Conservation (phyloP, 2,329 filamentous ascomycete genomes). For the Akanthomyces uredinophilus region DNA sequence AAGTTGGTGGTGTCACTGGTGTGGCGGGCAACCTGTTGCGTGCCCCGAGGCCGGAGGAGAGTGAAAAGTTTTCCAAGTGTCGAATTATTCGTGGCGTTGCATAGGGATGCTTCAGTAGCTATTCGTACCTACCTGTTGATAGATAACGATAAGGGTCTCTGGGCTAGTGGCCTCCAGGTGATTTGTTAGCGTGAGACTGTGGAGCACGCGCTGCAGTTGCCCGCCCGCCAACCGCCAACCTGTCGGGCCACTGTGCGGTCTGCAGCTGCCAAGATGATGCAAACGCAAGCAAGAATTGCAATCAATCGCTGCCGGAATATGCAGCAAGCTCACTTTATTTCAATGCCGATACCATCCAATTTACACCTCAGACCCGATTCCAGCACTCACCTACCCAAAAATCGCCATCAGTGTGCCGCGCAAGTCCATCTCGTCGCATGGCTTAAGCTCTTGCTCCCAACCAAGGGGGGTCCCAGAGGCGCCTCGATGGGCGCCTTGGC, state of each 20-base stretch:
- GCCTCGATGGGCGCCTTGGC: slow-evolving; percentile 4
- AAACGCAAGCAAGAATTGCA: not conserved
- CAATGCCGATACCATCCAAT: not conserved
- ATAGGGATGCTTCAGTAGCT: not conserved
- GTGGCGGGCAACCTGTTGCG: not conserved
- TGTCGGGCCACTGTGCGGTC: not conserved
- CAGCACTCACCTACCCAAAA: not conserved
- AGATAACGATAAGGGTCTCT: slow-evolving; percentile 11
- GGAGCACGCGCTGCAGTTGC: not conserved
- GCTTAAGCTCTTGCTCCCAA: not conserved
- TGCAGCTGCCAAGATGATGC: not conserved
- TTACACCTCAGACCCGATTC: not conserved
- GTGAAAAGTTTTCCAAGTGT: not conserved
- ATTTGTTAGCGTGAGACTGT: not conserved
- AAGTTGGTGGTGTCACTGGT: not conserved
- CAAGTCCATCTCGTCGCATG: not conserved
- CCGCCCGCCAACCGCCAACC: too few species aligned
- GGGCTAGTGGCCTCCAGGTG: not conserved
- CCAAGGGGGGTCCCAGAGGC: not conserved
- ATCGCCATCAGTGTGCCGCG: not conserved
- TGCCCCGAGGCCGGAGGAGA: slow-evolving; percentile 11
- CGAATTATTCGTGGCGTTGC: not conserved
- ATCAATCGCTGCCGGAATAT: not conserved
- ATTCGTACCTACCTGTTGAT: too few species aligned
- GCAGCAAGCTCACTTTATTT: not conserved